Percentiles rank a stretch among this genome's conserved stretches.
Conservation (phyloP, 2,329 filamentous ascomycete genomes). For the Hypomyces perniciosus region DNA sequence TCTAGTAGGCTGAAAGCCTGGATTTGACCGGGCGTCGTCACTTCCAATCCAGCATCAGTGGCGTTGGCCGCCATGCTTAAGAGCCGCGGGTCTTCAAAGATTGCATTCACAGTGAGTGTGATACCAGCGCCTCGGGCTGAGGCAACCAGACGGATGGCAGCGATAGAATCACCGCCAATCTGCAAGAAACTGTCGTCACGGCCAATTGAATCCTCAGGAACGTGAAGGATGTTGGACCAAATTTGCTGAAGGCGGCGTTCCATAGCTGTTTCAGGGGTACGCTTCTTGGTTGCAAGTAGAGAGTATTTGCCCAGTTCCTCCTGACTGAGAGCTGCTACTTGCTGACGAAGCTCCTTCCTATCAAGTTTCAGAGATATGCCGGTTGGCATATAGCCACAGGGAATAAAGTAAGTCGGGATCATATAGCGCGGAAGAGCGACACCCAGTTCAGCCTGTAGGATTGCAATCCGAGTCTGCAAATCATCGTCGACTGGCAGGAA, state of each 20-base stretch:
- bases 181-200: slow-evolving; percentile 16
- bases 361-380: slow-evolving; percentile 9
- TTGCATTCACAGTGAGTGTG: not conserved
- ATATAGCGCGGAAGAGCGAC: slow-evolving; percentile 3
- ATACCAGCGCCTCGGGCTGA: not conserved
- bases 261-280: slow-evolving; percentile 13
- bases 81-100: not conserved
- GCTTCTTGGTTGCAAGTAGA: slow-evolving; percentile 19
- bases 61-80: slow-evolving; percentile 1
- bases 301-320: slow-evolving; percentile 16
- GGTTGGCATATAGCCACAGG: slow-evolving; percentile 1
- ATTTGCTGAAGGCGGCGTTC: slow-evolving; percentile 15
- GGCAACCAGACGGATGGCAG: slow-evolving; percentile 16
- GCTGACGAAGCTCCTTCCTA: slow-evolving; percentile 6
- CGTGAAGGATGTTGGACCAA: slow-evolving; percentile 14
- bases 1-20: not conserved
- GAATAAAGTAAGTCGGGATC: slow-evolving; percentile 2
- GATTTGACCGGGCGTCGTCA: not conserved
- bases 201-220: slow-evolving; percentile 11
- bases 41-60: not conserved
- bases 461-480: not conserved
- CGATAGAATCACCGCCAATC: slow-evolving; percentile 20
- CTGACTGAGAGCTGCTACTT: not conserved
- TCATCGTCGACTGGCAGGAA: not conserved
- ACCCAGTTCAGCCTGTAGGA: not conserved